A percentile compares a stretch with the other conserved stretches of the same genome.
These are phyloP conservation scores for Colletotrichum karsti DNA, from an alignment of 2,329 filamentous ascomycete genomes.

Conservation along the genomic window DNA sequence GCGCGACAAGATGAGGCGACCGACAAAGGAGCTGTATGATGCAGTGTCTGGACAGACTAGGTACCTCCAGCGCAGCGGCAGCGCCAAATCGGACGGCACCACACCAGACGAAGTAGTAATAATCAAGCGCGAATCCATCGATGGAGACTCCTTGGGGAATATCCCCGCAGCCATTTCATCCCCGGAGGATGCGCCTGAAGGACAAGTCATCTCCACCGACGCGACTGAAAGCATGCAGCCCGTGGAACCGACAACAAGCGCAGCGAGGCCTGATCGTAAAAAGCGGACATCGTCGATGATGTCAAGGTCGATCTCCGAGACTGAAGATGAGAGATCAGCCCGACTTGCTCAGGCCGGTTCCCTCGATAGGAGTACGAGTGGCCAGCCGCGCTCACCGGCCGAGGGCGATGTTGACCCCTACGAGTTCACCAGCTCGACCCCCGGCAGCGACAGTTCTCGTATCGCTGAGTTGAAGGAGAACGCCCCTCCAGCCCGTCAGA, in stretches of 20 bases:
- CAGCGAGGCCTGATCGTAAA: slow-evolving; percentile 47
- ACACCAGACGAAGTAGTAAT: slow-evolving; percentile 36
- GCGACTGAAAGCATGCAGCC: slow-evolving; percentile 49
- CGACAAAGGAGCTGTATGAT: slow-evolving; percentile 79
- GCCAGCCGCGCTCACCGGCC: background rate
- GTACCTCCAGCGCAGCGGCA: slow-evolving; percentile 37
- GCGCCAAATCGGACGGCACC: slow-evolving; percentile 49
- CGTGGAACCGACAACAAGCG: slow-evolving; percentile 38
- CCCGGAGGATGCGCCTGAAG: background rate
- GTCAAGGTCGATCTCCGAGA: slow-evolving; percentile 21
- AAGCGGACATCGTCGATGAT: slow-evolving; percentile 47
- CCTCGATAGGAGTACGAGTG: background rate
- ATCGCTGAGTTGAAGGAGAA: slow-evolving; percentile 36
- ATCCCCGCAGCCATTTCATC: slow-evolving; percentile 29
- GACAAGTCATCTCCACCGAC: slow-evolving; percentile 40
- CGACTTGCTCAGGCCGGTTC: background rate
- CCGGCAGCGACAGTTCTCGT: slow-evolving; percentile 34
- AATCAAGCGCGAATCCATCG: slow-evolving; percentile 44
- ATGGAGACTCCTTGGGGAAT: slow-evolving; percentile 41
- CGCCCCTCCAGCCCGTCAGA: slow-evolving; percentile 37
- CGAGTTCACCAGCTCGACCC: slow-evolving; percentile 61
- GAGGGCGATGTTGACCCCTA: slow-evolving; percentile 54
- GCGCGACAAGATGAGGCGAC: slow-evolving; percentile 83
- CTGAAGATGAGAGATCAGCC: slow-evolving; percentile 5
- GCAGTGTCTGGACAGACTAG: slow-evolving; percentile 75